Percentiles rank a stretch among this genome's conserved stretches.
phyloP scores from a whole-genome alignment of 306 rosid species.

The Bauhinia variegata region DNA sequence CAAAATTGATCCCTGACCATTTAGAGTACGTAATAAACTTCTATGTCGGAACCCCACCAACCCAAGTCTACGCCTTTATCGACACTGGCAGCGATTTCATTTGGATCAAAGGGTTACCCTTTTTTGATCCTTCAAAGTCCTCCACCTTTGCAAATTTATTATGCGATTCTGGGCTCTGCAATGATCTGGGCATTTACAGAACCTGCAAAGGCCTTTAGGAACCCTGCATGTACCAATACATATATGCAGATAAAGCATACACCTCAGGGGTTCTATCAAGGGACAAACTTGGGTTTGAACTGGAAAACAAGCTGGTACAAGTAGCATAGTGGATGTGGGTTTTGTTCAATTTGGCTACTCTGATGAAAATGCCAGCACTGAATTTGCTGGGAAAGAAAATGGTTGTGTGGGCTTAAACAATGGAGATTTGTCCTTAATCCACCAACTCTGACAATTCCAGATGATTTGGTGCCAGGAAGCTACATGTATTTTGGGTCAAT shows the following conservation, averaged over 20 bases:
- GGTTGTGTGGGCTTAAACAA: conserved; percentile 33
- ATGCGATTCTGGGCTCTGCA: neutral
- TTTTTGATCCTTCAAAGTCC: neutral
- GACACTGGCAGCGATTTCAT: neutral
- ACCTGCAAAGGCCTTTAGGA: neutral
- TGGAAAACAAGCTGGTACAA: no score
- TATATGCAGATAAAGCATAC: neutral
- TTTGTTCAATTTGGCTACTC: neutral
- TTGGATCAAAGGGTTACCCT: neutral
- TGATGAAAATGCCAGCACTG: neutral
- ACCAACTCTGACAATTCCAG: conserved; percentile 28
- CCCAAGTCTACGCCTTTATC: neutral
- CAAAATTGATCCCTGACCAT: neutral
- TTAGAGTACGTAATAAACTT: neutral
- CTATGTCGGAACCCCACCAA: neutral
- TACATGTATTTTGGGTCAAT: conserved; percentile 34
- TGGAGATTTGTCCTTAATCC: conserved; percentile 8
- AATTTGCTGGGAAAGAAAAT: neutral
- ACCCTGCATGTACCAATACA: neutral
- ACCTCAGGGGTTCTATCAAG: neutral
- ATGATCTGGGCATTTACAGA: neutral
- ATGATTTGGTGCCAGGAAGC: conserved; percentile 1
- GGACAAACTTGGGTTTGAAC: neutral
- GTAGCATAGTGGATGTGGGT: neutral
- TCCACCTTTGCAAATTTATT: neutral